Base-by-base conservation (phyloP, 169 alveolate species). In the Plasmodium inui region DNA sequence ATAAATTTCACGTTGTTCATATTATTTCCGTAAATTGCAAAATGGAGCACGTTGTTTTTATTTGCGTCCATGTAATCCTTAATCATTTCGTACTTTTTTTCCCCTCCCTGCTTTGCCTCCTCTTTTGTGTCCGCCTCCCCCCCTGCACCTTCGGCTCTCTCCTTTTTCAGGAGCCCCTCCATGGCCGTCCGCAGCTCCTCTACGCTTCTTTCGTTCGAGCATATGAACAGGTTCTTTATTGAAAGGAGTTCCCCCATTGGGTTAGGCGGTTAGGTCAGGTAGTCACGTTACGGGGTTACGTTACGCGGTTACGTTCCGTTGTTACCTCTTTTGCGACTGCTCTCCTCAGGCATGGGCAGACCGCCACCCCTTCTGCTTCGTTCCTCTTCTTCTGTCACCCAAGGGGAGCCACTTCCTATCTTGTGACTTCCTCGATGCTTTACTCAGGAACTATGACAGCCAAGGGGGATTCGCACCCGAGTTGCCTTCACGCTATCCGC, bases 51-150 rank as follows among this genome's bases (percentile, higher is more conserved):
- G 34, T 88, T 88, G 34, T 88, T 88, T 70, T 79, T 88, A 32
- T 88, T 88, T 22, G 94, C 94, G 72, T 88, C 94, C 83, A 80
- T 14, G 44, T 88, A 88, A 41, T 88, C 94, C 71, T 88, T 61
- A 37, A 88, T 76, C 73, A 88, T 88, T 14, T 88, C 82, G 37
- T 88, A 88, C 71, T 79, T 88, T 61, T 79, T 88, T 61, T 55
- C 78, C 3, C 28, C 70, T 3, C 28, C 22, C 1, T 46, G 37
- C 9, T 81, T 50, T 53, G 14, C 1, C 22, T 81, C 44, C 10
- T 12, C 55, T 12, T 78, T 28, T 41, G 6, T 22, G 19, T n/a
- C 26, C 1, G 10, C 71, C n/a, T 50, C 61, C 8, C 55, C 44
- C 14, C 30, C 28, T 6, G 28, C 41, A 19, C 50, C 55, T 79